phyloP scores from a whole-genome alignment of 108 stramenopile species.

The Discostella stelligeroides region DNA sequence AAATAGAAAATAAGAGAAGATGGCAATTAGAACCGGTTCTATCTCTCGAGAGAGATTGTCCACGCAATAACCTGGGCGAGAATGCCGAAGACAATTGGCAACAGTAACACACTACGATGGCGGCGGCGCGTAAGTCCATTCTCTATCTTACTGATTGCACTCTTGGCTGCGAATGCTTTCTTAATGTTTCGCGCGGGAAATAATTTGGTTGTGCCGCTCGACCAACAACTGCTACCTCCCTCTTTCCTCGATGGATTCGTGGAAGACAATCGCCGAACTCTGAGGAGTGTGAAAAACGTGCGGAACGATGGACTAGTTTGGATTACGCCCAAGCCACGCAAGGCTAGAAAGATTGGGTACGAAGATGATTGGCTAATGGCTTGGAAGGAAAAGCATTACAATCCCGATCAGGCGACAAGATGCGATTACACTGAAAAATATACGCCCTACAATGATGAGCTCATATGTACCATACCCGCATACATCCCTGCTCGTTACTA shows the following conservation, averaged over 20 bases:
- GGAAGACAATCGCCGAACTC: no score
- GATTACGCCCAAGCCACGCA: constrained; percentile 15
- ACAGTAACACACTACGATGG: neutral
- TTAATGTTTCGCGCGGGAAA: neutral
- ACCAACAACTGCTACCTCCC: no score
- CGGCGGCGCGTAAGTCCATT: no score
- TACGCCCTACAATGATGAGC: constrained; percentile 6
- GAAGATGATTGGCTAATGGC: constrained; percentile 19
- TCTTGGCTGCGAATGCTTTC: neutral
- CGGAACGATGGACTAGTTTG: constrained; percentile 6
- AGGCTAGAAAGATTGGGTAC: constrained; percentile 6
- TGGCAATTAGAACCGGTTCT: no score
- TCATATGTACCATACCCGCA: constrained; percentile 13
- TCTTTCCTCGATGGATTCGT: no score
- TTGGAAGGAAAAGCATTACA: constrained; percentile 13
- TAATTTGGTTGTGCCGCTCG: neutral
- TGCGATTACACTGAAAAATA: neutral
- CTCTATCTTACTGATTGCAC: neutral
- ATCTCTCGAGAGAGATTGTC: no score
- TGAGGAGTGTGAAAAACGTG: neutral
- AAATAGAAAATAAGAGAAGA: no score
- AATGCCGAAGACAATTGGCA: neutral
- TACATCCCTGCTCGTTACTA: constrained; percentile 11
- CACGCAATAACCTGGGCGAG: neutral
- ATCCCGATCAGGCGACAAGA: neutral